Evolutionary conservation across 495 filamentous ascomycete species (phyloP).

Genomic region (Lentithecium fluviatile): DNA sequence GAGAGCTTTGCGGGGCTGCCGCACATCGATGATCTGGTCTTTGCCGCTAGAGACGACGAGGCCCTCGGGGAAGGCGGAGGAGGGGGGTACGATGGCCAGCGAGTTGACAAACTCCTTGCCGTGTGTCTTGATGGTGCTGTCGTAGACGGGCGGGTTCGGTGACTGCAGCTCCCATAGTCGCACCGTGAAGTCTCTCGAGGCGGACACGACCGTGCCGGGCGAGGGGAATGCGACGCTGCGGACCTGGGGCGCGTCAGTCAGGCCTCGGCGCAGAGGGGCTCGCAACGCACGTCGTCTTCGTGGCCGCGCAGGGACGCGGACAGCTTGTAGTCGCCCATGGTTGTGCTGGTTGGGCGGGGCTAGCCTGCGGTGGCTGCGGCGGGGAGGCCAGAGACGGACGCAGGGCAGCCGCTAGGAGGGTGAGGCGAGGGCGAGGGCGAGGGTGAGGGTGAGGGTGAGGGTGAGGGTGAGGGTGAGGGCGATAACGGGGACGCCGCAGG

Average conservation of each 20-base stretch:
- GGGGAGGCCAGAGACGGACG: not conserved
- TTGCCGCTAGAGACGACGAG: constrained; percentile 83
- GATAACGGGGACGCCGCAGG: not conserved
- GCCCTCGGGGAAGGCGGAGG: constrained; percentile 69
- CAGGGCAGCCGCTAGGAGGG: not conserved
- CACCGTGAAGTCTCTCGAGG: constrained; percentile 88
- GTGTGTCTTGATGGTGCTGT: constrained; percentile 71
- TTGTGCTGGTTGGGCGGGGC: constrained; percentile 24
- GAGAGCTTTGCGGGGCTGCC: constrained; percentile 61
- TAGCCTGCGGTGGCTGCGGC: constrained; percentile 1
- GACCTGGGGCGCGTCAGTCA: constrained; percentile 59
- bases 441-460: no score
- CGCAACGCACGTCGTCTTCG: constrained; percentile 46
- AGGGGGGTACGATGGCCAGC: constrained; percentile 72
- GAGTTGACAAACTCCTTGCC: constrained; percentile 82
- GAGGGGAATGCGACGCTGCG: constrained; percentile 79
- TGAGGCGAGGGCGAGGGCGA: no score
- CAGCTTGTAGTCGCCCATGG: constrained; percentile 47
- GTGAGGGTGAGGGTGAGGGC: no score
- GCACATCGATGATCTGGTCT: constrained; percentile 89
- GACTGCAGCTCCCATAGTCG: constrained; percentile 75
- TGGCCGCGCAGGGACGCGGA: constrained; percentile 46
- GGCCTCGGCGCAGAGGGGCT: not conserved
- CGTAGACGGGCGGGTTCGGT: constrained; percentile 66
- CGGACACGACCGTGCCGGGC: constrained; percentile 71